A percentile compares a stretch with the other conserved stretches of the same genome.
Evolutionary conservation across 495 filamentous ascomycete genomes (phyloP).

Genomic region (Penicillium ochrochloron): DNA sequence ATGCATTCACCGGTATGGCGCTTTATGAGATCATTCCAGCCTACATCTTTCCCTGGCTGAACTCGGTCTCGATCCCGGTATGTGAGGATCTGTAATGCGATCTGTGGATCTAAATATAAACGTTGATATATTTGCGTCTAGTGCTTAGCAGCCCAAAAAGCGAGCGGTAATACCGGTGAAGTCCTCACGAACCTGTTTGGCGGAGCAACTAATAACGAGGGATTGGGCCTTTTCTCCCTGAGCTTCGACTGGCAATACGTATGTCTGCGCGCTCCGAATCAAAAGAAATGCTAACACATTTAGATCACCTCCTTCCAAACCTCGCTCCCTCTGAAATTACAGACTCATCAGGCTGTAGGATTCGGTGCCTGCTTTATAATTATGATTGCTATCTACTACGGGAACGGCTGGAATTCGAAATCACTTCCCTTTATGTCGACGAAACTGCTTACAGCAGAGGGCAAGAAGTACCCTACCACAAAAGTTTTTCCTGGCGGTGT

Average conservation of each 20-base stretch:
- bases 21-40: constrained; percentile 60
- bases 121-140: background rate
- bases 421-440: constrained; percentile 40
- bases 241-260: constrained; percentile 65
- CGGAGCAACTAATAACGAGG: constrained; percentile 56
- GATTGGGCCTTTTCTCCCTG: constrained; percentile 51
- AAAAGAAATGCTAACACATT: no score
- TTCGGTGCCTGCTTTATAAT: constrained; percentile 25
- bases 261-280: constrained; percentile 6
- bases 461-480: constrained; percentile 30
- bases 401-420: constrained; percentile 31
- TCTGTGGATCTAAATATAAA: no score
- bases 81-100: background rate
- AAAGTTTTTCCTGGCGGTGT: constrained; percentile 41
- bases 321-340: constrained; percentile 35
- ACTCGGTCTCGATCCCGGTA: constrained; percentile 56
- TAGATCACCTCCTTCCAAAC: constrained; percentile 43
- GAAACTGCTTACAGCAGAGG: constrained; percentile 21
- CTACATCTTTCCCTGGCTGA: constrained; percentile 58
- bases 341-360: constrained; percentile 23
- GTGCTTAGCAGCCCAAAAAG: constrained; percentile 51
- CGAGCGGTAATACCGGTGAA: constrained; percentile 33
- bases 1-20: constrained; percentile 36
- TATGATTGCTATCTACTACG: constrained; percentile 36
- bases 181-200: constrained; percentile 55